A percentile compares a stretch with the other conserved stretches of the same genome.
phyloP scores from a whole-genome alignment of 1,284 basidiomycete species.

The Sporisorium exsertum region DNA sequence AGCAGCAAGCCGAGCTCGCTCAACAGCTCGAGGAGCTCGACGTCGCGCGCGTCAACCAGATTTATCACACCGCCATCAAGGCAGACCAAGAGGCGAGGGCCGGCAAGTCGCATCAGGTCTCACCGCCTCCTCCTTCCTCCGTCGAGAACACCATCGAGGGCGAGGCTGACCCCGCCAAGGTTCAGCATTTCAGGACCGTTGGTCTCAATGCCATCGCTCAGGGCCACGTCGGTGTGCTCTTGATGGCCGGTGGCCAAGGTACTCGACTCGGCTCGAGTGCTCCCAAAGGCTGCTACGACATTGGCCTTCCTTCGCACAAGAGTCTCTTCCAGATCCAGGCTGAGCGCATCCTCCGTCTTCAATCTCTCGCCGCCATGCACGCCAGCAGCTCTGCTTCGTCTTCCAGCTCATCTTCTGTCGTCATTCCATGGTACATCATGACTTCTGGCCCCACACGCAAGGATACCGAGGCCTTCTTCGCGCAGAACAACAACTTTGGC shows the following conservation, averaged over 20 bases:
- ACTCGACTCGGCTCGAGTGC: conserved; percentile 90
- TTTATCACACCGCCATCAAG: conserved; percentile 82
- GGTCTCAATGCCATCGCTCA: conserved; percentile 85
- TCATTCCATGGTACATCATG: conserved; percentile 98
- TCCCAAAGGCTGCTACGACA: conserved; percentile 98
- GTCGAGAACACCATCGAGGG: conserved; percentile 57
- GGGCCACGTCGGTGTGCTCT: conserved; percentile 88
- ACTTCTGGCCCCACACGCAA: conserved; percentile 93
- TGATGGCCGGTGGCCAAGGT: conserved; percentile 98
- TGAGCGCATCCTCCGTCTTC: conserved; percentile 87
- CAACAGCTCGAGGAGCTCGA: conserved; percentile 85
- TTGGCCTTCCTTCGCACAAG: conserved; percentile 90
- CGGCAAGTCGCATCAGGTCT: conserved; percentile 68
- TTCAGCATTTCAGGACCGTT: conserved; percentile 74
- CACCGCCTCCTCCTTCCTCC: conserved; percentile 55
- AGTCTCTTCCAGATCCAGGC: conserved; percentile 97
- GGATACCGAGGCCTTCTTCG: conserved; percentile 89
- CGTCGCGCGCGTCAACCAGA: conserved; percentile 88
- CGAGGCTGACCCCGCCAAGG: conserved; percentile 53
- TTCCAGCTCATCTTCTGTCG: conserved; percentile 71
- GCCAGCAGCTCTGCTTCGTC: conserved; percentile 73
- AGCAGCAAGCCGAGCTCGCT: conserved; percentile 77
- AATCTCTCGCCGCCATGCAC: conserved; percentile 75
- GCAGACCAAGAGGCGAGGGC: conserved; percentile 76
- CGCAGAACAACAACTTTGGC: conserved; percentile 83